A percentile compares a stretch with the other conserved stretches of the same genome.
Conservation (phyloP, 371 early-diverging fungal genomes). For the Mucor irregularis region DNA sequence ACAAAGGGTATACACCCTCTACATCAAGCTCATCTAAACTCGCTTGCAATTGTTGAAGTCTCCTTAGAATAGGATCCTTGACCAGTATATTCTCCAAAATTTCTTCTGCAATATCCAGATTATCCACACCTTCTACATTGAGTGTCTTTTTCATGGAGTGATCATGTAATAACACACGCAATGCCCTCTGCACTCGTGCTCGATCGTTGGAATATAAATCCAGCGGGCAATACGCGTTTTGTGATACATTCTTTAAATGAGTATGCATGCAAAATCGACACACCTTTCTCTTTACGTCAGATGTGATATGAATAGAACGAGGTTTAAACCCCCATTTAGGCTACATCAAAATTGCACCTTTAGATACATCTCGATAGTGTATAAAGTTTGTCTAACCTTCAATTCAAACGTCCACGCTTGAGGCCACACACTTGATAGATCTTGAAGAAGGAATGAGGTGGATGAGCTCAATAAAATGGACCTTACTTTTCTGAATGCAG, state of each 20-base stretch:
- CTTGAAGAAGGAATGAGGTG: slow-evolving; percentile 31
- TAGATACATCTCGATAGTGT: neutral
- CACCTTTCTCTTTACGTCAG: slow-evolving; percentile 26
- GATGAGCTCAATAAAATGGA: slow-evolving; percentile 18
- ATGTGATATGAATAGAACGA: slow-evolving; percentile 23
- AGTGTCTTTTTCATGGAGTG: slow-evolving; percentile 37
- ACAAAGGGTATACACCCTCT: slow-evolving; percentile 36
- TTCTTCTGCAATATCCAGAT: too few species aligned
- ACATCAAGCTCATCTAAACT: slow-evolving; percentile 50
- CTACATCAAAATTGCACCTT: slow-evolving; percentile 22
- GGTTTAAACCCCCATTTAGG: slow-evolving; percentile 69
- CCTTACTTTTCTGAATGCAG: slow-evolving; percentile 7
- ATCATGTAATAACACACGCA: slow-evolving; percentile 22
- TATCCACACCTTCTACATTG: too few species aligned
- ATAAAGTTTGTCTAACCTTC: slow-evolving; percentile 32
- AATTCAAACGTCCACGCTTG: slow-evolving; percentile 33
- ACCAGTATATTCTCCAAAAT: slow-evolving; percentile 24
- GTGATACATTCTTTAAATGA: slow-evolving; percentile 21
- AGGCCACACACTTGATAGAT: slow-evolving; percentile 30
- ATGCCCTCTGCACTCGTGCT: slow-evolving; percentile 28
- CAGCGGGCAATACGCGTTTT: slow-evolving; percentile 53
- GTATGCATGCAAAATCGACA: slow-evolving; percentile 68
- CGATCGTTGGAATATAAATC: slow-evolving; percentile 51
- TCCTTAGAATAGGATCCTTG: slow-evolving; percentile 41
- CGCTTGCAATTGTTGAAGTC: slow-evolving; percentile 38